A percentile compares a stretch with the other conserved stretches of the same genome.
phyloP scores from a whole-genome alignment of 768 basidiomycete genomes.

The Pleurotus djamor region DNA sequence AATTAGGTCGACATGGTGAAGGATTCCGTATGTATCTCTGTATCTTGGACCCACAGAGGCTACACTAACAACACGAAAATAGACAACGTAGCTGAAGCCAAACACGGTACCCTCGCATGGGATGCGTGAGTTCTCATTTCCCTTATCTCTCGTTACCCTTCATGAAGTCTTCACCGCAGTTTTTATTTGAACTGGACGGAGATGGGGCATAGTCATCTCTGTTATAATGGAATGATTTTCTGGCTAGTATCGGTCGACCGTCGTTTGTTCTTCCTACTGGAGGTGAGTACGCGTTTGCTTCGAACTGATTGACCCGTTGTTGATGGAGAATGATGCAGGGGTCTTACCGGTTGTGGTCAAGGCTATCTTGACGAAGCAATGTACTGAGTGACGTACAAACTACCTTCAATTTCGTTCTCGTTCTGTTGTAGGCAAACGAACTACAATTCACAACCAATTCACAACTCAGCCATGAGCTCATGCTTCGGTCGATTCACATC shows the following conservation, averaged over 20 bases:
- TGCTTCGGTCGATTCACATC: too few species aligned
- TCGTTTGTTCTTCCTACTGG: conserved; percentile 55
- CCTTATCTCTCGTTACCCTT: not conserved
- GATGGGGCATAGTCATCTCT: conserved; percentile 55
- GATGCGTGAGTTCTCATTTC: conserved; percentile 39
- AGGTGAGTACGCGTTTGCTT: conserved; percentile 36
- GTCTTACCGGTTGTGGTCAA: conserved; percentile 21
- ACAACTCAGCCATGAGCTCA: too few species aligned
- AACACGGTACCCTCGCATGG: conserved; percentile 62
- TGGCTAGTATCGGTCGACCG: conserved; percentile 44
- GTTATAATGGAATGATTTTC: conserved; percentile 64
- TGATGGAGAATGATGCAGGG: conserved; percentile 11
- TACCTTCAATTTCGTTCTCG: too few species aligned
- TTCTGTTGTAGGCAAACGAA: too few species aligned
- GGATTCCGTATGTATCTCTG: not conserved
- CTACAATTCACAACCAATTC: too few species aligned
- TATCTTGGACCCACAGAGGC: too few species aligned
- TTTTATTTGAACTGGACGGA: conserved; percentile 63
- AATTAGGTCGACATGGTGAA: not conserved
- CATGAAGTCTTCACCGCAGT: conserved; percentile 25
- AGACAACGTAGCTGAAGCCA: conserved; percentile 68
- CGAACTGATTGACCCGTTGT: not conserved
- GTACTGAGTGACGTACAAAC: too few species aligned
- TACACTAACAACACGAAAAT: too few species aligned
- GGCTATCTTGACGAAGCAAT: too few species aligned